Evolutionary conservation across 1,284 basidiomycete species (phyloP), one percentile per base, ranked within the genome.

Genomic region (Uromyces viciae-fabae): DNA sequence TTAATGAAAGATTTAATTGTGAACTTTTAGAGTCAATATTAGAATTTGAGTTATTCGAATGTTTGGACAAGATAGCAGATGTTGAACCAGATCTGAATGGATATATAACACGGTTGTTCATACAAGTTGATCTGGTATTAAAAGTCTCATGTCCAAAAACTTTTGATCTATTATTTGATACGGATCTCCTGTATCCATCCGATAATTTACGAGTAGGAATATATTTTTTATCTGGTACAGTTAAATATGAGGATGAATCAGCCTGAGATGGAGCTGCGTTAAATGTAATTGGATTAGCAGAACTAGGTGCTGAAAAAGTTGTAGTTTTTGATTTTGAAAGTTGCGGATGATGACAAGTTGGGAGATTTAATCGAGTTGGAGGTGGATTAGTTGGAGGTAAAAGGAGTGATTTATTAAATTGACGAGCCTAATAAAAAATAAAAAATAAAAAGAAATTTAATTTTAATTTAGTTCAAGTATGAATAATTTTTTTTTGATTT

Each of bases 371-470:
- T 69, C 33, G 75, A 62, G 38, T 60, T 60, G 62, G 60, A 36
- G 22, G 25, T 28, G 25, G 68, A 38, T 56, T 36, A 11, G 25
- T 46, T 22, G 19, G 36, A 28, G 77, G 17, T 42, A 68, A 69
- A 69, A 79, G 43, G 3, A 79, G 54, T 31, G 77, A 79, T 49
- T 79, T 79, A 42, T 79, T 79, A 56, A 79, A 79, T 42, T 79
- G 77, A 25, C 77, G 52, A 46, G 77, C 77, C 77, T 79, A 28
- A 43, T 3, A 28, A 28, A 17, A 4, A 3, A 56, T 60, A 28
- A 60, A 56, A 40, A 40, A 43, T 40, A 15, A 56, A 15, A n/a
- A n/a, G 62, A 15, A 15, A 62, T 11, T 66, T 66, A n/a, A n/a
- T n/a, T n/a, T n/a, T n/a, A n/a, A n/a, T n/a, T n/a, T 62, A 28